phyloP scores from a whole-genome alignment of 192 early-diverging fungal genomes.

The Backusella mclennaniae region DNA sequence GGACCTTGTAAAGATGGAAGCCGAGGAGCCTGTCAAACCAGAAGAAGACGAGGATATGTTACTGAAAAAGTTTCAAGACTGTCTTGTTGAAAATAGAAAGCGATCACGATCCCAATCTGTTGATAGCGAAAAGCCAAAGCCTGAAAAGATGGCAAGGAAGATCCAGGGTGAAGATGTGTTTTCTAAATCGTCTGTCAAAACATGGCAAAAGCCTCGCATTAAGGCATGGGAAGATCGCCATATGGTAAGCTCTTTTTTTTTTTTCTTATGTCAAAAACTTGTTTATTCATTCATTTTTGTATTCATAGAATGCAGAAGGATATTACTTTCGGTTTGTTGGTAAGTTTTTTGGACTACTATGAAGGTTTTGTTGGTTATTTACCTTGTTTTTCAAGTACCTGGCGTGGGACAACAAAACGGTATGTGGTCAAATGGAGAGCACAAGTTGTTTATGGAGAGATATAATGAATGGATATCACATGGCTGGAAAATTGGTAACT shows the following conservation, averaged over 20 bases:
- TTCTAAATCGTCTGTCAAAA: conserved; percentile 38
- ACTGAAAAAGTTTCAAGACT: neutral
- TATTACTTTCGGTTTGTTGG: conserved; percentile 59
- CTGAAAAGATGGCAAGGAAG: neutral
- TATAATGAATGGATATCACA: conserved; percentile 45
- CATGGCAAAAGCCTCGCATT: conserved; percentile 47
- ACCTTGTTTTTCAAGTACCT: conserved; percentile 31
- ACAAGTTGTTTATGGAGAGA: conserved; percentile 48
- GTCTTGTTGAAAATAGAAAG: neutral
- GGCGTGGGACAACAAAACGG: conserved; percentile 56
- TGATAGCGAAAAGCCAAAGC: neutral
- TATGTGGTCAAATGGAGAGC: conserved; percentile 41
- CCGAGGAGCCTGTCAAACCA: neutral
- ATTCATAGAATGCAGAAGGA: conserved; percentile 43
- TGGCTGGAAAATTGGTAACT: conserved; percentile 48
- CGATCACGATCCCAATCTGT: neutral
- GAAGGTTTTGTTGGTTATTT: too few species aligned
- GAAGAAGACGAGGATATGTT: neutral
- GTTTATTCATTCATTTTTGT: neutral
- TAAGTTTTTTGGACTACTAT: conserved; percentile 10
- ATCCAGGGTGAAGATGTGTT: conserved; percentile 42
- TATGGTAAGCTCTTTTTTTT: neutral
- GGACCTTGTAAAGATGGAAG: neutral
- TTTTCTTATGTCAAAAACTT: neutral
- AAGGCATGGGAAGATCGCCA: conserved; percentile 45